Evolutionary conservation across 768 basidiomycete species (phyloP).

Genomic region (Suillus alpinus): DNA sequence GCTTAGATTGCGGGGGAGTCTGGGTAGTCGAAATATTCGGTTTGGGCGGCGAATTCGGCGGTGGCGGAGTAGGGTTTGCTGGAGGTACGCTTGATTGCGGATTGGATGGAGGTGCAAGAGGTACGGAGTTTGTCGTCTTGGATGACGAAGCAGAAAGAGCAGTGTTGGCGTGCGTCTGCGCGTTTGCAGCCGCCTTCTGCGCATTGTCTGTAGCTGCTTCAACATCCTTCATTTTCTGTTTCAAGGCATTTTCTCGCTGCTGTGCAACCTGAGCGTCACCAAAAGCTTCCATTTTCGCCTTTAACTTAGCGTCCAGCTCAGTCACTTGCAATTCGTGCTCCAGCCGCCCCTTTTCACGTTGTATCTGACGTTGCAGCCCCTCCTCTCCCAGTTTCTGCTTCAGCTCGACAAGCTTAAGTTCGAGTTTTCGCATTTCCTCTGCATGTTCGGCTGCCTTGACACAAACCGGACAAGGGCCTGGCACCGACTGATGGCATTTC

Average conservation of each 20-base stretch:
- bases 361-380: constrained; percentile 29
- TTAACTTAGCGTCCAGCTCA: constrained; percentile 42
- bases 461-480: constrained; percentile 43
- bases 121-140: background rate
- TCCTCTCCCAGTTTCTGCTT: constrained; percentile 47
- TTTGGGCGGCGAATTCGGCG: background rate
- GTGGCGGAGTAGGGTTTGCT: background rate
- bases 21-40: background rate
- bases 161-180: background rate
- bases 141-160: background rate
- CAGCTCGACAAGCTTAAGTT: constrained; percentile 38
- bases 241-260: constrained; percentile 34
- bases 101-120: constrained; percentile 1
- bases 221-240: constrained; percentile 47
- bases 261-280: constrained; percentile 37
- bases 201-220: constrained; percentile 28
- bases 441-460: constrained; percentile 41
- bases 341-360: constrained; percentile 41
- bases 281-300: constrained; percentile 27
- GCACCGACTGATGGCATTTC: constrained; percentile 41
- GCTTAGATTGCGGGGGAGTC: background rate
- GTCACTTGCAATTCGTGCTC: constrained; percentile 42
- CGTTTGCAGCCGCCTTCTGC: constrained; percentile 9
- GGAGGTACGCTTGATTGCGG: constrained; percentile 3
- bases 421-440: constrained; percentile 38